Percentiles rank a stretch among this genome's conserved stretches.
Conservation (phyloP, 2,329 filamentous ascomycete genomes). For the Didymella glomerata region DNA sequence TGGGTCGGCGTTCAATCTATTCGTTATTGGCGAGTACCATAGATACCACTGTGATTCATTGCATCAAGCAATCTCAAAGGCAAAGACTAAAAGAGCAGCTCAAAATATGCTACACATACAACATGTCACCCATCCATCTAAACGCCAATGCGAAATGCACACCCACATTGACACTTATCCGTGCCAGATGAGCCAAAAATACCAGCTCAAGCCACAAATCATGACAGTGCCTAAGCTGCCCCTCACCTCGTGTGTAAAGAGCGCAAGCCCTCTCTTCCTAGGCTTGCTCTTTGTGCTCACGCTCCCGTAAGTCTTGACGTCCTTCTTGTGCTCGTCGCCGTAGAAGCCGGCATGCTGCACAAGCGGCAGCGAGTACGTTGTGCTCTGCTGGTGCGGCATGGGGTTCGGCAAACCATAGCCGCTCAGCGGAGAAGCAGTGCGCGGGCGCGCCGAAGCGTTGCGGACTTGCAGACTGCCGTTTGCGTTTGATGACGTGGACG, state of each 20-base stretch:
- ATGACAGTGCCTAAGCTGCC: background rate
- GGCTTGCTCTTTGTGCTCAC: constrained; percentile 42
- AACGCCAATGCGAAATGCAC: background rate
- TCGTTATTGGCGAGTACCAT: background rate
- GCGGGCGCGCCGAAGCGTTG: constrained; percentile 36
- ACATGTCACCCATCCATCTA: background rate
- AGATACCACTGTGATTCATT: constrained; percentile 3
- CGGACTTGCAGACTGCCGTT: constrained; percentile 40
- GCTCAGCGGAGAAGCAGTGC: constrained; percentile 44
- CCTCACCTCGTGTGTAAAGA: constrained; percentile 68
- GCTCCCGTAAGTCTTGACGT: constrained; percentile 24
- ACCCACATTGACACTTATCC: background rate
- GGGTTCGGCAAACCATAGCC: constrained; percentile 41
- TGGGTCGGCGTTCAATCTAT: background rate
- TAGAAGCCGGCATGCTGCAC: constrained; percentile 56
- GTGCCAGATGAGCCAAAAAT: background rate
- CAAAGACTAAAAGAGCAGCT: background rate
- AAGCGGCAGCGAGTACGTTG: constrained; percentile 43
- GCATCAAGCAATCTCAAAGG: background rate
- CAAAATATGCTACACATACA: background rate
- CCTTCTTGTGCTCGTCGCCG: constrained; percentile 34
- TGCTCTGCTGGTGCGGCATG: constrained; percentile 19
- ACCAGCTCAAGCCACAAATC: background rate
- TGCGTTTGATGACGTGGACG: constrained; percentile 35
- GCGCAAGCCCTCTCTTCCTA: constrained; percentile 50